A percentile compares a stretch with the other conserved stretches of the same genome.
phyloP scores from a whole-genome alignment of 345 rosid species.

The Syzygium jambos region DNA sequence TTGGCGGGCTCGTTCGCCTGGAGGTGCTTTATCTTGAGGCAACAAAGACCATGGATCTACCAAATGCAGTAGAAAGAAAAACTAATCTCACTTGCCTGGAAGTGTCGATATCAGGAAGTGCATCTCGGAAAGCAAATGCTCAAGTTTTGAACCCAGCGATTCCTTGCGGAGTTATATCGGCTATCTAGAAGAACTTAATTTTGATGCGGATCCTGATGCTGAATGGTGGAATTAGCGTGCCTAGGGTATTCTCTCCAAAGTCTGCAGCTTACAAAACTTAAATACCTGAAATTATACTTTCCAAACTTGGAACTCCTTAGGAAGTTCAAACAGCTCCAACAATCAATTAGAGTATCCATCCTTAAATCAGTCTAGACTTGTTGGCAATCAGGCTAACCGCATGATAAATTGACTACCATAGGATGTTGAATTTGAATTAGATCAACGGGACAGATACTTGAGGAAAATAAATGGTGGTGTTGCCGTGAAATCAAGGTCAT shows the following conservation, averaged over 20 bases:
- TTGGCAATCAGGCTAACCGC: constrained; percentile 8
- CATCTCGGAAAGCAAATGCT: background rate
- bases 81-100: background rate
- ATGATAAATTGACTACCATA: constrained; percentile 11
- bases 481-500: background rate
- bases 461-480: constrained; percentile 2
- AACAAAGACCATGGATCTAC: constrained; percentile 3
- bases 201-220: background rate
- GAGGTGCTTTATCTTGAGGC: constrained; percentile 20
- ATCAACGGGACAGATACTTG: constrained; percentile 4
- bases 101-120: background rate
- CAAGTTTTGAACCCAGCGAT: background rate
- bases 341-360: background rate
- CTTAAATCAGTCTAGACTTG: constrained; percentile 1
- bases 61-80: constrained; percentile 1
- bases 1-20: constrained; percentile 9
- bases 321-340: background rate
- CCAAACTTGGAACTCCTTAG: background rate
- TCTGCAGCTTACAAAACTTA: background rate
- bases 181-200: background rate
- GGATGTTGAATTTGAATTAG: constrained; percentile 4
- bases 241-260: background rate
- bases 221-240: background rate
- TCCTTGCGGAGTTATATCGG: background rate
- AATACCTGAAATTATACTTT: background rate